Conservation (phyloP, 179 eudicot species). For the Amaranthus tricolor region DNA sequence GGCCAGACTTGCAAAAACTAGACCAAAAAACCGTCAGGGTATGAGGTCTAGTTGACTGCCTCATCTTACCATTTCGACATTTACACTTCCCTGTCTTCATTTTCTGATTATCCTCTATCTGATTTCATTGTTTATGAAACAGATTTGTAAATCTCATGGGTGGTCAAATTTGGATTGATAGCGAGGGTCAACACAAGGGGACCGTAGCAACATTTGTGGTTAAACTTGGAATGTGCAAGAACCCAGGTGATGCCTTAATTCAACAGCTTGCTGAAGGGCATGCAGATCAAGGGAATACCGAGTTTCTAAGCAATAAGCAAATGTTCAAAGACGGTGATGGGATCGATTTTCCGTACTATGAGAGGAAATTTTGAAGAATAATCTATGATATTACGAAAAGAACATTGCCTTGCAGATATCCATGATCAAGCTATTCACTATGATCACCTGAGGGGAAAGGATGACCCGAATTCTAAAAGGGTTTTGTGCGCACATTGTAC, state of each 20-base stretch:
- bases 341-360: slow-evolving; percentile 34
- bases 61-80: too few species aligned
- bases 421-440: not conserved
- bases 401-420: not conserved
- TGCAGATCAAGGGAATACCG: slow-evolving; percentile 35
- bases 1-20: too few species aligned
- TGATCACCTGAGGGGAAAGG: not conserved
- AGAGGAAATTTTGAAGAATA: slow-evolving; percentile 30
- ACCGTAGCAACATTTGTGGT: slow-evolving; percentile 62
- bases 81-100: not conserved
- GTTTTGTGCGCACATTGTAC: not conserved
- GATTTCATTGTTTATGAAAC: slow-evolving; percentile 9
- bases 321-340: slow-evolving; percentile 25
- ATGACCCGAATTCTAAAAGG: not conserved
- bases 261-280: slow-evolving; percentile 38
- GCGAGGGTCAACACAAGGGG: slow-evolving; percentile 79
- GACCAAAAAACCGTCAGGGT: too few species aligned
- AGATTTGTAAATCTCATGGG: slow-evolving; percentile 96
- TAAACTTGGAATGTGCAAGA: slow-evolving; percentile 59
- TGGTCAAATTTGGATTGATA: slow-evolving; percentile 90
- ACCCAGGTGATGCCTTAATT: slow-evolving; percentile 37
- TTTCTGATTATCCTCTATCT: not conserved
- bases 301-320: slow-evolving; percentile 39
- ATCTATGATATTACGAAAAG: not conserved
- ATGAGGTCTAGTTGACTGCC: too few species aligned